Base-by-base conservation (phyloP, 2,329 filamentous ascomycete species). In the Penicillium sp. region DNA sequence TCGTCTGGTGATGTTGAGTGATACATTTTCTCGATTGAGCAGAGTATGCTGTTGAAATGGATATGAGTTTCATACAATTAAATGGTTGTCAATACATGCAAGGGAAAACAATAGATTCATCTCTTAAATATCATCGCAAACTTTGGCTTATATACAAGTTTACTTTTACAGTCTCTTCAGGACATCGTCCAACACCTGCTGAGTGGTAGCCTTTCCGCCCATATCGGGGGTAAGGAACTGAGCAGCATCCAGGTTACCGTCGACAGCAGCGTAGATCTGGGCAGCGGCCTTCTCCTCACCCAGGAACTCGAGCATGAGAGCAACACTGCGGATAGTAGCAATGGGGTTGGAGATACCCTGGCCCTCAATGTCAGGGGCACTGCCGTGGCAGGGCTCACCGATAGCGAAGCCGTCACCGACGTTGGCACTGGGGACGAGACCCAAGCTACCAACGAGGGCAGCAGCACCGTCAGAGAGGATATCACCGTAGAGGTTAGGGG, bases 331-430 rank as follows among this genome's bases (percentile, higher is more conserved):
- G 64, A 99, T 84, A 10, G 94, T 97, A 36, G 94, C 94, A 71
- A 99, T 96, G 25, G 94, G 94, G 79, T 99, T 99, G 66, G 94
- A 92, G 72, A 99, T 93, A 64, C 88, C 87, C 82, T 89, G 82
- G 66, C 94, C 94, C 85, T 92, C 88, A 64, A 99, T 99, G 73
- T 99, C 94, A 6, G 94, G 94, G 31, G 94, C 94, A 69, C 89
- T 93, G 48, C 94, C 94, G 77, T 99, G 94, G 82, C 94, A 97
- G 53, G 94, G 94, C 85, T 99, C 94, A 64, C 94, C 94, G 70
- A 99, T 97, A 66, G 91, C 94, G 73, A 97, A 97, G 43, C 85
- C 85, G 75, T 96, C 90, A 64, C 94, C 93, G 12, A 99, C 94
- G 74, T 99, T 99, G 66, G 94, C 94, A 67, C 87, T 91, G 45